Conservation (phyloP, 352 stramenopile species). For the Globisporangium recalcitrans region DNA sequence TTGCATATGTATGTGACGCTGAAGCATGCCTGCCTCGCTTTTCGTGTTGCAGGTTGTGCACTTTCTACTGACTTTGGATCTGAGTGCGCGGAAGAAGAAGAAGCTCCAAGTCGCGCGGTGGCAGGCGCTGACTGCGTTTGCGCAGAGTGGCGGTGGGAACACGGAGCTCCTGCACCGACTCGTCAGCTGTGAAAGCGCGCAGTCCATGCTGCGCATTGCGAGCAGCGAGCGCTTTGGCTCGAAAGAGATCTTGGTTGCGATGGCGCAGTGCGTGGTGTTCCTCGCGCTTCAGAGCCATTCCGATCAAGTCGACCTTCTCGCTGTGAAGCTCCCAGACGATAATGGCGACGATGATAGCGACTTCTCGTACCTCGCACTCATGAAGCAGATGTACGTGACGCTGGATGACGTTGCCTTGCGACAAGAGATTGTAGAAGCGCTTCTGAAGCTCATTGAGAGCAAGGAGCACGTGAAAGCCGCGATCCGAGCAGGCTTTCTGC, state of each 20-base stretch:
- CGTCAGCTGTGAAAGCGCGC: constrained; percentile 7
- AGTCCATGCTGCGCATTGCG: constrained; percentile 23
- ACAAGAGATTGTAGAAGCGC: constrained; percentile 25
- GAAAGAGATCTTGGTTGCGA: constrained; percentile 29
- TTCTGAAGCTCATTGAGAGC: constrained; percentile 25
- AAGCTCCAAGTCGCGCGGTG: constrained; percentile 15
- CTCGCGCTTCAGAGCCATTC: constrained; percentile 11
- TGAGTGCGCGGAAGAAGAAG: constrained; percentile 15
- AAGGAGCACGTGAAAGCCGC: constrained; percentile 51
- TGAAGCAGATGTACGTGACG: constrained; percentile 79
- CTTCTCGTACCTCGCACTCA: constrained; percentile 32
- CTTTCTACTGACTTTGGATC: constrained; percentile 7
- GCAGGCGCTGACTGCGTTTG: constrained; percentile 16
- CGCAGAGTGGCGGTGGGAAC: background rate
- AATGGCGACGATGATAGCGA: background rate
- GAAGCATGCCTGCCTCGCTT: too few relatives aligned
- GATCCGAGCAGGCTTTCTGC: constrained; percentile 33
- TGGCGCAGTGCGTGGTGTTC: constrained; percentile 32
- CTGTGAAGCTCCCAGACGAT: constrained; percentile 9
- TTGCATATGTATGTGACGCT: too few relatives aligned
- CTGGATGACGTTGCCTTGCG: constrained; percentile 24
- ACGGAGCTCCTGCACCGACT: background rate
- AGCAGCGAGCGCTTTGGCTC: constrained; percentile 28
- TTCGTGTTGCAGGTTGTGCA: background rate
- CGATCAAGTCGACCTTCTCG: background rate